Evolutionary conservation across 2,329 filamentous ascomycete species (phyloP).

Genomic region (Eurotiales sp.): DNA sequence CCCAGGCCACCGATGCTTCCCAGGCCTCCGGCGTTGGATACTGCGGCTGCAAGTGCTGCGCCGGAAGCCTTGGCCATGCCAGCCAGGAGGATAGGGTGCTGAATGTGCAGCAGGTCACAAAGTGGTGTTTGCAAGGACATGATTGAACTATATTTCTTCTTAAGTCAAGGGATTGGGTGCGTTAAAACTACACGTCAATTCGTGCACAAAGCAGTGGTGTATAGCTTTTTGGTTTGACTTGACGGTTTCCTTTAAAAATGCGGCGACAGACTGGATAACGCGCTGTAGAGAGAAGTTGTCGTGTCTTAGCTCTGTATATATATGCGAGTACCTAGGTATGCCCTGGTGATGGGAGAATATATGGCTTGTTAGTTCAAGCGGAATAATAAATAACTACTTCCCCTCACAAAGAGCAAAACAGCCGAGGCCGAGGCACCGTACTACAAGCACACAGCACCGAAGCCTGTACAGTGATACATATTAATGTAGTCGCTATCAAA

Average conservation of each 20-base stretch:
- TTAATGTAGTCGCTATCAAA: too few species aligned
- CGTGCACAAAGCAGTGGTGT: neutral
- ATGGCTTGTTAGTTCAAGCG: too few species aligned
- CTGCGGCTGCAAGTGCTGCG: slow-evolving; percentile 73
- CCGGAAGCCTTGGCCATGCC: slow-evolving; percentile 89
- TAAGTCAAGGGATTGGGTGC: neutral
- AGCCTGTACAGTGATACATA: too few species aligned
- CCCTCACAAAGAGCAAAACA: slow-evolving; percentile 6
- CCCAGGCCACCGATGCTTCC: slow-evolving; percentile 61
- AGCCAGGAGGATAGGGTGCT: slow-evolving; percentile 85
- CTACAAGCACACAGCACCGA: too few species aligned
- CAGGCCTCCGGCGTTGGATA: slow-evolving; percentile 83
- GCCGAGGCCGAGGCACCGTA: slow-evolving; percentile 10
- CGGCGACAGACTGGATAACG: too few species aligned
- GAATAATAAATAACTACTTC: neutral
- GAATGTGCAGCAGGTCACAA: slow-evolving; percentile 73
- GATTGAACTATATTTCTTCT: neutral
- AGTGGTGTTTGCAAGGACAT: slow-evolving; percentile 70
- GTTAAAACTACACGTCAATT: too few species aligned
- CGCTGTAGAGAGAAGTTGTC: too few species aligned
- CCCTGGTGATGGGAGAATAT: too few species aligned
- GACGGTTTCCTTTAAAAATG: too few species aligned
- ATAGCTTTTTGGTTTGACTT: neutral
- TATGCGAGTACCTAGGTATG: too few species aligned
- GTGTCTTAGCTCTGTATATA: too few species aligned